Base-by-base conservation (phyloP, 2,329 filamentous ascomycete species). In the Ophiostoma ips region DNA sequence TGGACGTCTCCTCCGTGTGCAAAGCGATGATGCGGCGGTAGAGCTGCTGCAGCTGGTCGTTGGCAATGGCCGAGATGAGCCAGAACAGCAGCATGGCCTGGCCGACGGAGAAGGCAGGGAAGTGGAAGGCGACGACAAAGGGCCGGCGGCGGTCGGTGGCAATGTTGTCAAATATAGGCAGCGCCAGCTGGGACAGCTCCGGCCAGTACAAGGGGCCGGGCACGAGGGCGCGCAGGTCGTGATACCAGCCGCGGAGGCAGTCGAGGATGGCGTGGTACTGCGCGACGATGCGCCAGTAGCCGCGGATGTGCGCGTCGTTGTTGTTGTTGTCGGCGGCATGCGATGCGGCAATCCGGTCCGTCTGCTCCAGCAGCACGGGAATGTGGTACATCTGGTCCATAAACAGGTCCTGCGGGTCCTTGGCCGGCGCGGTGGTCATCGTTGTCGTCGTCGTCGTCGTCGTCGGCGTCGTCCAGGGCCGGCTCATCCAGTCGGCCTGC, bases 41-140 rank as follows among this genome's bases (percentile, higher is more conserved):
- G 7, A 57, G 31, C 5, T 30, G 5, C 12, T 31, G 16, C 10
- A 57, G 50, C 28, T 58, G 53, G 36, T 40, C 21, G 30, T 58
- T 47, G 21, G 54, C 51, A 10, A 52, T 48, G 34, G 56, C 35
- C 16, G 46, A 28, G 18, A 52, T 49, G 33, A 56, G 33, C 57
- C 57, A 60, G 45, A 53, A 59, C 19, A 55, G 47, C 2, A 57
- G 31, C 19, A 55, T 15, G 19, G 49, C 44, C 50, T 57, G 57
- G 44, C 51, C 58, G 8, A 60, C 40, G 21, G 50, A 34, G 48
- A 58, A 57, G 21, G 57, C 53, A 0, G 56, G 55, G 48, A 60
- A 60, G 34, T 53, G 54, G 15, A 57, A 58, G 4, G 56, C 50
- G 2, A 59, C 56, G 11, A 56, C 50, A 43, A 57, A 59, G 10